Evolutionary conservation across 345 rosid species (phyloP), one percentile per base, ranked within the genome.

Genomic region (Lepidium sativum): DNA sequence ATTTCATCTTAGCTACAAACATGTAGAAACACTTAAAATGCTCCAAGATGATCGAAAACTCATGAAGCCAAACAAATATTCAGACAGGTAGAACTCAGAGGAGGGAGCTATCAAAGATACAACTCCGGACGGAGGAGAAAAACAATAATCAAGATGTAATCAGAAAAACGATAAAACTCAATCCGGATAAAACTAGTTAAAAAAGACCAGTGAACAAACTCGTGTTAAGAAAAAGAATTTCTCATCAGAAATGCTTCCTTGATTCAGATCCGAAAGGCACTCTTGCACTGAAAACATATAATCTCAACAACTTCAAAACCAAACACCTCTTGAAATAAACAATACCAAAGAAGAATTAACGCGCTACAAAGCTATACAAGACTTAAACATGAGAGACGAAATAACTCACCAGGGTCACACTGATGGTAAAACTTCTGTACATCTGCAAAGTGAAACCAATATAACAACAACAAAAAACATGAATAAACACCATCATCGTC

Each of bases 391-490:
- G 53, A 21, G 63, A 45, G 27, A 49, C 3, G 40, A 58, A 58
- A n/a, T n/a, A 59, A 75, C 80, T 77, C 53, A 83, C 91, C 88
- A 53, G 91, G 91, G 79, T 85, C 91, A 47, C 91, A 85, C 74
- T 80, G 86, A 62, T 69, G 75, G 64, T 60, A 83, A 67, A 85
- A 85, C 54, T 78, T 83, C 60, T 83, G 82, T 6, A 81, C 88
- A 68, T 85, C 91, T 83, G 78, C 84, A 73, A 51, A 39, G 38
- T 1, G 37, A 70, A 23, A 67, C 51, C 15, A 9, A 61, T 20
- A 34, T 33, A 63, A 71, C 47, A 48, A 32, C n/a, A 20, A 20
- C 21, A 20, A 37, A 75, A 10, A 32, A 14, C 8, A 25, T 41
- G 32, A 43, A 44, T 42, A 50, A 54, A 64, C 34, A 25, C 42